Evolutionary conservation across 495 filamentous ascomycete species (phyloP), one percentile per base, ranked within the genome.

Genomic region (Echria macrotheca): DNA sequence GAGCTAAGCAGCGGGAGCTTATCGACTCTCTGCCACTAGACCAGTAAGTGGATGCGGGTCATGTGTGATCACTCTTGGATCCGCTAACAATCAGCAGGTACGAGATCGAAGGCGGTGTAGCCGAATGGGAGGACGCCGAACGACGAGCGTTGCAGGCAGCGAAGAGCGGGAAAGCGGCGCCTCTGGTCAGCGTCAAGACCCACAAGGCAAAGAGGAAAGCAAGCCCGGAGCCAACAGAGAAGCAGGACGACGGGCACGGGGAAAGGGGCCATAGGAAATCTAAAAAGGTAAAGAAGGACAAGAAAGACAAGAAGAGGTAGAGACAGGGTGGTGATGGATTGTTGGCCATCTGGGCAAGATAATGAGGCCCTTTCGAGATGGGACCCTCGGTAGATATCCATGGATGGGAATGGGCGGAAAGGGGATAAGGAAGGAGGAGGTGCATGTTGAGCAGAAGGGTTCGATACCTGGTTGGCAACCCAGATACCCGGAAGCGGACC

Each of bases 1-100:
- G 79, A 54, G 70, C 72, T 49, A 86, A 86, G 69, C 87, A 91
- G 67, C 80, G 84, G 57, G 85, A 86, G 47, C 67, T 97, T 52
- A 94, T 96, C 53, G 86, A 95, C 71, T 82, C 88, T 53, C 68
- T 97, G 35, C 90, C 90, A 25, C 72, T 98, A 35, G 88, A 94
- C 54, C 80, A 84, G 84, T 96, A 80, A 83, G 85, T 69, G n/a
- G n/a, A n/a, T n/a, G n/a, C n/a, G n/a, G n/a, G n/a, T n/a, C n/a
- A n/a, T n/a, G n/a, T n/a, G n/a, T n/a, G n/a, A n/a, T n/a, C n/a
- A n/a, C n/a, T n/a, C n/a, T n/a, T n/a, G n/a, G n/a, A n/a, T n/a
- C n/a, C n/a, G n/a, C n/a, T n/a, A n/a, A n/a, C n/a, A n/a, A n/a
- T n/a, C n/a, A n/a, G 50, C 66, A 90, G 88, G 70, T 93, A 89